Evolutionary conservation across 768 basidiomycete genomes (phyloP).

Genomic region (Xerocomus spinulosus): DNA sequence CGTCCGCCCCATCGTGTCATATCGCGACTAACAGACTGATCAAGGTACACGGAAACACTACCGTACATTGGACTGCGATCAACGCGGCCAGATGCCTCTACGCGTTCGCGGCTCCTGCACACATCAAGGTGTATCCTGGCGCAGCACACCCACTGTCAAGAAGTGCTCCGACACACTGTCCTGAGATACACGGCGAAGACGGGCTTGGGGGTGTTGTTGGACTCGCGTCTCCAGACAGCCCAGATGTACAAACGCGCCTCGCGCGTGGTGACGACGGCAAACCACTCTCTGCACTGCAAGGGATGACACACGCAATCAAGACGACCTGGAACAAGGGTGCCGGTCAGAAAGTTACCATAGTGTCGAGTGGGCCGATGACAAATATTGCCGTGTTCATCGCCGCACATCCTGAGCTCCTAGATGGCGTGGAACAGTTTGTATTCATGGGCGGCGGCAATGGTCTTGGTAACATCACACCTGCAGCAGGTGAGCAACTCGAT

Average conservation of each 20-base stretch:
- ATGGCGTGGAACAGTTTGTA: constrained; percentile 46
- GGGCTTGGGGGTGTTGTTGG: constrained; percentile 85
- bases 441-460: constrained; percentile 93
- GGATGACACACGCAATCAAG: constrained; percentile 55
- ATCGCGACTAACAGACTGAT: not conserved
- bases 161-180: constrained; percentile 50
- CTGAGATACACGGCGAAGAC: constrained; percentile 78
- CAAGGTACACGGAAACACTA: constrained; percentile 80
- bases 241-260: constrained; percentile 48
- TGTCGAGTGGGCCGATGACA: constrained; percentile 83
- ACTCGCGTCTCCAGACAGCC: constrained; percentile 48
- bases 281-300: constrained; percentile 56
- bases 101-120: constrained; percentile 61
- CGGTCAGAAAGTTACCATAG: constrained; percentile 60
- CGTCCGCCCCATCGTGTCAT: too few species aligned
- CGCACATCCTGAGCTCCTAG: constrained; percentile 54
- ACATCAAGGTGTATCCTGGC: constrained; percentile 64
- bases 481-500: constrained; percentile 48
- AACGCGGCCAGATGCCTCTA: constrained; percentile 78
- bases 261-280: constrained; percentile 40
- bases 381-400: constrained; percentile 69
- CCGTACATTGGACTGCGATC: constrained; percentile 51
- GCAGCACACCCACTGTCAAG: constrained; percentile 66
- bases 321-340: constrained; percentile 52
- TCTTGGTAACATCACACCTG: constrained; percentile 73